A percentile compares a stretch with the other conserved stretches of the same genome.
Evolutionary conservation across 2,329 filamentous ascomycete genomes (phyloP).

Genomic region (Verticillium alfalfae): DNA sequence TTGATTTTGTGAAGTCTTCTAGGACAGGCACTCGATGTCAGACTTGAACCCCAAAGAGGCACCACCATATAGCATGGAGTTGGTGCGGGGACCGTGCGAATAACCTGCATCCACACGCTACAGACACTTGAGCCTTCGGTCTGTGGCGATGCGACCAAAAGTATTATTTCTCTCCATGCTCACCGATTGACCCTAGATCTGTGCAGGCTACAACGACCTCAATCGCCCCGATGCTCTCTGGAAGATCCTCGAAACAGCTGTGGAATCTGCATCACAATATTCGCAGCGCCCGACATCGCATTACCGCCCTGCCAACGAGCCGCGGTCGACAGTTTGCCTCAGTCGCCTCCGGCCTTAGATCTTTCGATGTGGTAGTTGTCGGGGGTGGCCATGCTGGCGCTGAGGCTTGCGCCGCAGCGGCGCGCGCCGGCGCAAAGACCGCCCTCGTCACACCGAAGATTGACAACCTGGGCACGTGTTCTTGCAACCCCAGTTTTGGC

Average conservation of each 20-base stretch:
- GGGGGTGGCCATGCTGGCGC: conserved; percentile 94
- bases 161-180: too few relatives aligned
- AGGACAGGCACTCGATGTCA: too few relatives aligned
- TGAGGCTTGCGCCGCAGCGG: conserved; percentile 88
- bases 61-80: too few relatives aligned
- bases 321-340: not conserved
- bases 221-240: not conserved
- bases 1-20: too few relatives aligned
- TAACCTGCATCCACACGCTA: too few relatives aligned
- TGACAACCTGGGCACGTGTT: conserved; percentile 89
- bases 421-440: conserved; percentile 81
- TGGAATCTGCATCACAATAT: not conserved
- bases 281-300: not conserved
- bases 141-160: not conserved
- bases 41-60: too few relatives aligned
- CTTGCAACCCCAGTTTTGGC: conserved; percentile 94
- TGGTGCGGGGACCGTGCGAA: too few relatives aligned
- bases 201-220: not conserved
- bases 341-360: conserved; percentile 32
- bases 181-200: too few relatives aligned
- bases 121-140: not conserved
- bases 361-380: conserved; percentile 90
- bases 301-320: not conserved
- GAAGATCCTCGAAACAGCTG: not conserved
- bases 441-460: conserved; percentile 83